Evolutionary conservation across 768 basidiomycete genomes (phyloP), one percentile per base, ranked within the genome.

Genomic region (Leccinum uliginosum): DNA sequence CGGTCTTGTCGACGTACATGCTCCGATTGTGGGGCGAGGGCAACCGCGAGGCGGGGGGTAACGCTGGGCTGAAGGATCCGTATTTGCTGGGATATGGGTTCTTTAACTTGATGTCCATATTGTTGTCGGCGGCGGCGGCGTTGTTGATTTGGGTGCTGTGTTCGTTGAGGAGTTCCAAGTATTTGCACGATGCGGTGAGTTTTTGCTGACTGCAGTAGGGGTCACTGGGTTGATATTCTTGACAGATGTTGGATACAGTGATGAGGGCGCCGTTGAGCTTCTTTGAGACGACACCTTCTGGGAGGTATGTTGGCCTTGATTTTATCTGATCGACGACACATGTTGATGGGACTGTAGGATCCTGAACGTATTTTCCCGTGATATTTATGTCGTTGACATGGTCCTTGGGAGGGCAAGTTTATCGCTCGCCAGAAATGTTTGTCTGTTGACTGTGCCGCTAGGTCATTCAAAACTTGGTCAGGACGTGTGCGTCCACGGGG

Each of bases 331-430:
- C n/a, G 34, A 14, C 34, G 49, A 23, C 11, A 5, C 14, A 2
- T 15, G 26, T 40, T 61, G 15, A 55, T 32, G 9, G 7, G 15
- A 49, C 6, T 3, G 1, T 54, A 90, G 93, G 9, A 88, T 95
- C 53, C 68, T 98, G 51, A 98, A 97, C 71, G 71, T 97, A 26
- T 98, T 98, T 73, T 91, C 91, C 3, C 84, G 93, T 3, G 96
- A 98, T 64, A 84, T 82, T 15, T 91, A 90, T 64, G 87, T 89
- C 27, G 82, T 96, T 17, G 94, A 97, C 73, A 87, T 92, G 65
- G 75, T 92, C 9, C 80, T 97, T 21, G 85, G 84, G 6, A 79
- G 88, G 29, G 87, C 76, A 54, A 48, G 75, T 61, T 0, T 1
- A 21, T 38, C 2, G 3, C 2, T 46, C 1, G 1, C 4, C 1